Evolutionary conservation across 495 filamentous ascomycete species (phyloP), one percentile per base, ranked within the genome.

Genomic region (Aspergillus olivimuriae): DNA sequence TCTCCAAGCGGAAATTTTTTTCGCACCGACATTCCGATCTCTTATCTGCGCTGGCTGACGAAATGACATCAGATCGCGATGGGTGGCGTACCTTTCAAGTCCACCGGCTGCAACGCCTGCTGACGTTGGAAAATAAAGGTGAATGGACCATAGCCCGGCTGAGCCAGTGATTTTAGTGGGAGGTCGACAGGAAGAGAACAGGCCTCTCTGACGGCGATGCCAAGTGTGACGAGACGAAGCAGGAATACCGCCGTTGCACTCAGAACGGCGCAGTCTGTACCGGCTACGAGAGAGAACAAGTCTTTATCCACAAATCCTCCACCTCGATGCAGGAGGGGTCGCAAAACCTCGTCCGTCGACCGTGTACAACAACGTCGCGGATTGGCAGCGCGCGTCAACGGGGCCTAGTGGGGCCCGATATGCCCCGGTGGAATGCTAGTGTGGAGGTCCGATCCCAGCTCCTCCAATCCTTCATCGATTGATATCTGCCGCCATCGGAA

Each of bases 221-320:
- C 21, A 53, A 52, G 57, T 61, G 57, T 20, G 57, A 65, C 45
- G 55, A 56, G 36, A 41, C 49, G 28, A 57, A 52, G 45, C 53
- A 46, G 8, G 37, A 58, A 46, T 61, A 51, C 32, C 31, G 51
- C 24, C 46, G 51, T 19, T 65, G 55, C 43, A 44, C 59, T 50
- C 58, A 58, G 20, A 53, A 58, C 30, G 50, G 61, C 44, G 55
- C 56, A 43, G 33, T 54, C 34, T 60, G 50, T 47, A 49, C 48
- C 17, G 52, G 50, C 6, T 60, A 57, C 48, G 48, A 58, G 26
- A 52, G 49, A 23, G 44, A 44, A 26, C 34, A 34, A 26, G 40
- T 47, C 8, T 58, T 61, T 20, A 47, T 59, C 32, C 41, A 53
- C 23, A 47, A 44, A 0, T 46, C 44, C 16, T 38, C 40, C 22